These are phyloP conservation scores for Ilyonectria mors-panacis DNA, from an alignment of 2,329 filamentous ascomycete species.

Conservation along the genomic window DNA sequence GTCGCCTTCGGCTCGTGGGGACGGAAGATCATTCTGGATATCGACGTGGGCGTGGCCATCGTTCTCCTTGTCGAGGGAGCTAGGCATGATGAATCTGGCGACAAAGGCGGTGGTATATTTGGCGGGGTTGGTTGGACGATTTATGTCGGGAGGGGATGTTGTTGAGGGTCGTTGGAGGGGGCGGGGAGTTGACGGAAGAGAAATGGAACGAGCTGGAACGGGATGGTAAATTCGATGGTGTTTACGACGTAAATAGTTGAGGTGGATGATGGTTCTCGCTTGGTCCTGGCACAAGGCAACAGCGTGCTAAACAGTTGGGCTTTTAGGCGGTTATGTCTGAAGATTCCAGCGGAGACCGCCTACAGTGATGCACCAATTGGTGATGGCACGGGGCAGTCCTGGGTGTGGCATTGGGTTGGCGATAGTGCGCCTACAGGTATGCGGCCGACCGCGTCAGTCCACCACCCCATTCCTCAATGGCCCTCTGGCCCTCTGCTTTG, in stretches of 20 bases:
- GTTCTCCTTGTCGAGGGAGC: constrained; percentile 55
- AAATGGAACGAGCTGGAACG: constrained; percentile 4
- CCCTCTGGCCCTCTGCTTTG: constrained; percentile 12
- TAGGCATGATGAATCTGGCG: constrained; percentile 56
- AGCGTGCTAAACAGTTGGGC: constrained; percentile 17
- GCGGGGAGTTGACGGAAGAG: constrained; percentile 14
- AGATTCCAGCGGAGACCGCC: constrained; percentile 22
- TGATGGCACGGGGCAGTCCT: constrained; percentile 6
- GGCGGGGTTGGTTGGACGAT: constrained; percentile 34
- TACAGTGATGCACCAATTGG: constrained; percentile 16
- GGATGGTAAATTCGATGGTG: constrained; percentile 6
- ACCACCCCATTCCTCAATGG: constrained; percentile 14
- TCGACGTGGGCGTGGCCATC: constrained; percentile 64
- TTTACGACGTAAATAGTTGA: constrained; percentile 1
- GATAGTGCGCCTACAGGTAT: not conserved
- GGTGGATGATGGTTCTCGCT: constrained; percentile 13
- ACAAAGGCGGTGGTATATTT: constrained; percentile 18
- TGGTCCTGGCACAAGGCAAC: constrained; percentile 22
- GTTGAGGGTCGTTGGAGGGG: constrained; percentile 19
- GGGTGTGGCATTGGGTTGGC: constrained; percentile 7
- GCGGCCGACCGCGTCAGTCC: constrained; percentile 20
- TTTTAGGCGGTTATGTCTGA: constrained; percentile 21
- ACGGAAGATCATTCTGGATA: constrained; percentile 60
- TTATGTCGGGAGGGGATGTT: constrained; percentile 30
- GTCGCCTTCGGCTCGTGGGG: constrained; percentile 58